phyloP scores from a whole-genome alignment of 176 grass and related monocot species.

The Tillandsia leiboldiana region DNA sequence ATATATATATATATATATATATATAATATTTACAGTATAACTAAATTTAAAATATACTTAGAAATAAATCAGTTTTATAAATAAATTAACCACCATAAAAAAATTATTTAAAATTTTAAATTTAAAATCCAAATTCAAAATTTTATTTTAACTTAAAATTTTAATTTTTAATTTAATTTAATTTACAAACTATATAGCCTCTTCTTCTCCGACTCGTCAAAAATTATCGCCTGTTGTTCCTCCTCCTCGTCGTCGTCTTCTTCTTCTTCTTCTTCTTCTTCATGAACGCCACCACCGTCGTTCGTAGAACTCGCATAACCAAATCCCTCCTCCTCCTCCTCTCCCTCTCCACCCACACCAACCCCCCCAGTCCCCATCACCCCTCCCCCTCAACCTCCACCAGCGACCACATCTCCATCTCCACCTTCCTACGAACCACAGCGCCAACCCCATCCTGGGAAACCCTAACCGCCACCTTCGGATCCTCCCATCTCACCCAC shows the following conservation, averaged over 20 bases:
- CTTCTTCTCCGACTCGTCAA: no score
- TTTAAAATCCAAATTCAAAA: no score
- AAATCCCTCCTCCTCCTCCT: conserved; percentile 4
- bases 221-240: neutral
- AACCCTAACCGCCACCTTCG: conserved; percentile 39
- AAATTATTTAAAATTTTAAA: no score
- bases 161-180: no score
- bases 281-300: conserved; percentile 24
- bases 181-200: no score
- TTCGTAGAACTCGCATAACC: conserved; percentile 13
- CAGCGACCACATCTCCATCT: conserved; percentile 30
- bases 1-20: no score
- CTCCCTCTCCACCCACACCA: neutral
- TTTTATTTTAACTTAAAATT: no score
- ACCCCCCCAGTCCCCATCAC: conserved; percentile 12
- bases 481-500: conserved; percentile 16
- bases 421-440: conserved; percentile 35
- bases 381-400: neutral
- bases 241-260: neutral
- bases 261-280: neutral
- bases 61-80: no score
- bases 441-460: conserved; percentile 41
- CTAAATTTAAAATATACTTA: no score
- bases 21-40: no score
- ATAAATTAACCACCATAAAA: no score